Evolutionary conservation across 1,139 yeast genomes (phyloP), one percentile per base, ranked within the genome.

Genomic region (Suhomyces yuchorum): DNA sequence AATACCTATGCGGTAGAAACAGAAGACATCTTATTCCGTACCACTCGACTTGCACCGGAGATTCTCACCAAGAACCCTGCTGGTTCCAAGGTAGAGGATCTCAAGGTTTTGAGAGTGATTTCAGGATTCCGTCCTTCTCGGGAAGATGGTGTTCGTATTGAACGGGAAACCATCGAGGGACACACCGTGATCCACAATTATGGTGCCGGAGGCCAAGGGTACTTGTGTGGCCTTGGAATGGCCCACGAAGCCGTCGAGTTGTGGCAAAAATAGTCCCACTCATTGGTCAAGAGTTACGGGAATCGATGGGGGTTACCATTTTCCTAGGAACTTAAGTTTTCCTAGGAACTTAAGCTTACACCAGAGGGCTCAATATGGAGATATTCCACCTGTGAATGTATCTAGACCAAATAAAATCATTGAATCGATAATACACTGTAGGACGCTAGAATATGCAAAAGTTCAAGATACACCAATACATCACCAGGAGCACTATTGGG

Each of bases 191-290:
- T 58, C 4, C 62, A 58, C 44, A 57, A 58, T 47, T 58, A 56
- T 40, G 62, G 62, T 6, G 62, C 62, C 12, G 51, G 58, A n/a
- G 62, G 62, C 8, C 56, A 56, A 30, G 62, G 62, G 3, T 58
- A 54, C 47, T 59, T 54, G 33, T 53, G 57, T 4, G 62, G 62
- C 12, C 43, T 54, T 11, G 60, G 60, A 1, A 58, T 58, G 62
- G 58, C 58, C 7, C 38, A 43, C 12, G 50, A 46, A 26, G 56
- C 56, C 0, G 56, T 45, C 8, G 45, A 32, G 15, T 49, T 24
- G 7, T 38, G 28, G 41, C 20, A 38, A 26, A 34, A 34, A 8
- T 34, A 19, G 15, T 5, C 8, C 23, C 6, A 4, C 7, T 9
- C 19, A 14, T n/a, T n/a, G n/a, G n/a, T n/a, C n/a, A n/a, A n/a